These are phyloP conservation scores for Lactifluus piperatus DNA, from an alignment of 768 basidiomycete genomes.

Conservation along the genomic window DNA sequence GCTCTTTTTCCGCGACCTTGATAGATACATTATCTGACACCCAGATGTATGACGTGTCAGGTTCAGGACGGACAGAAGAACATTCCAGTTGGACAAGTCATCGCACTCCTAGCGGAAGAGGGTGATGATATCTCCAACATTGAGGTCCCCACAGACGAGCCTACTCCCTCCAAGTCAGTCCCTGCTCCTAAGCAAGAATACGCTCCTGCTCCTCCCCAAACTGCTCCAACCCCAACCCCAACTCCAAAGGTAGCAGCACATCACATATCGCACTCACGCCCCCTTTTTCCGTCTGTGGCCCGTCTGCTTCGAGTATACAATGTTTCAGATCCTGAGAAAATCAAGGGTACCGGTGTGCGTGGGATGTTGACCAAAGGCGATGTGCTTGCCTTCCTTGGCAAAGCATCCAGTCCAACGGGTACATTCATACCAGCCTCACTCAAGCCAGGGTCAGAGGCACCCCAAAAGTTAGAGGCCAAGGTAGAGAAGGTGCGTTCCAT, in stretches of 20 bases:
- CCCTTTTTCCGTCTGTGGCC: constrained; percentile 85
- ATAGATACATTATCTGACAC: neutral
- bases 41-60: constrained; percentile 30
- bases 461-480: constrained; percentile 31
- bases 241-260: constrained; percentile 25
- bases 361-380: constrained; percentile 98
- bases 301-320: constrained; percentile 64
- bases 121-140: constrained; percentile 92
- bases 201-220: constrained; percentile 21
- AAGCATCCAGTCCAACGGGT: constrained; percentile 68
- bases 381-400: constrained; percentile 77
- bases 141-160: constrained; percentile 44
- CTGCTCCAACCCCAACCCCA: constrained; percentile 25
- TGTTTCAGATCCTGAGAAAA: constrained; percentile 49
- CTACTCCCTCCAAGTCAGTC: constrained; percentile 15
- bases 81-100: constrained; percentile 78
- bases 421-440: constrained; percentile 48
- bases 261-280: constrained; percentile 45
- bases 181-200: constrained; percentile 21
- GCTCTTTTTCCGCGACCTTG: constrained; percentile 24
- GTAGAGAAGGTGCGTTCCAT: constrained; percentile 25
- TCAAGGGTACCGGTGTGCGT: constrained; percentile 82
- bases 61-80: constrained; percentile 71
- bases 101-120: constrained; percentile 90
- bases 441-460: constrained; percentile 13